phyloP scores from a whole-genome alignment of 75 land plant species.

The Ceratopteris richardii region DNA sequence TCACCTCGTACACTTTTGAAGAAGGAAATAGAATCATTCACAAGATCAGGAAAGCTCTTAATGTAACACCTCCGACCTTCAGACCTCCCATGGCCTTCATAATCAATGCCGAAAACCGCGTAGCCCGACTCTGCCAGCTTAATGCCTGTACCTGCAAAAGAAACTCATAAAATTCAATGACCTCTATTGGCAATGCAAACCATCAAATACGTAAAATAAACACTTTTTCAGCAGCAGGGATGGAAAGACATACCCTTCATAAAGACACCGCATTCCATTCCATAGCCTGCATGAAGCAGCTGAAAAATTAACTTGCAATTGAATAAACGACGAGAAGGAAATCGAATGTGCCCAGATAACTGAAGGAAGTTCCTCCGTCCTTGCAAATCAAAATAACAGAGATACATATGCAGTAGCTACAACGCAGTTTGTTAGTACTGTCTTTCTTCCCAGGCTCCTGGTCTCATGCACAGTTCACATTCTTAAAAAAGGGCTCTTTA shows the following conservation, averaged over 20 bases:
- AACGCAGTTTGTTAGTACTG: too few relatives aligned
- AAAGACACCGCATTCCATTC: conserved; percentile 82
- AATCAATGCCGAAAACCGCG: conserved; percentile 60
- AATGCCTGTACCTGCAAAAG: conserved; percentile 27
- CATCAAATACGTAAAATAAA: not conserved
- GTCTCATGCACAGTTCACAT: too few relatives aligned
- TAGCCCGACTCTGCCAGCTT: conserved; percentile 50
- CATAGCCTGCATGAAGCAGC: conserved; percentile 80
- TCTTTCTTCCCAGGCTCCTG: too few relatives aligned
- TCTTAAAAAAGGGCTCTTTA: too few relatives aligned
- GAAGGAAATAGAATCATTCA: conserved; percentile 40
- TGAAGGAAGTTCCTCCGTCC: too few relatives aligned
- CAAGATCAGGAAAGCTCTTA: conserved; percentile 30
- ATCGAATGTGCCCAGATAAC: too few relatives aligned
- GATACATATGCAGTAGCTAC: too few relatives aligned
- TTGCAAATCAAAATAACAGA: too few relatives aligned
- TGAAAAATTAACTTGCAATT: too few relatives aligned
- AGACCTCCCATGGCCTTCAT: conserved; percentile 14
- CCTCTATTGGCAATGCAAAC: not conserved
- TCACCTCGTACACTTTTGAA: conserved; percentile 41
- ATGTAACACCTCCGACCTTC: conserved; percentile 41
- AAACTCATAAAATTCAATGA: not conserved
- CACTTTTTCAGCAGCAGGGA: not conserved
- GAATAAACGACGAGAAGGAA: too few relatives aligned
- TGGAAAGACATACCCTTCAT: conserved; percentile 45